Evolutionary conservation across 352 stramenopile species (phyloP).

Genomic region (Saprolegnia parasitica): DNA sequence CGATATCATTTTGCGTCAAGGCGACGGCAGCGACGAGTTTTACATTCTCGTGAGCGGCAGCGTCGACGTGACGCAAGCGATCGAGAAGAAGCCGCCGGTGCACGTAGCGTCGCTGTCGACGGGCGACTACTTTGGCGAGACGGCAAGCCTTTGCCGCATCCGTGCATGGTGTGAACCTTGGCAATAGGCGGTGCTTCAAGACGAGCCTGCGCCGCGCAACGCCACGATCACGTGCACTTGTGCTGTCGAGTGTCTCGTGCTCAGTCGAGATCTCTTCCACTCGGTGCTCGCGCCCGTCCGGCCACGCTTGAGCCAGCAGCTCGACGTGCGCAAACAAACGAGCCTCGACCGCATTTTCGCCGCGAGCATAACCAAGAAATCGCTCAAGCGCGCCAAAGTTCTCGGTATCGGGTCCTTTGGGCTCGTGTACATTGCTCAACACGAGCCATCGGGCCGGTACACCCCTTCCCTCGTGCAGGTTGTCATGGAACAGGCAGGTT

Average conservation of each 20-base stretch:
- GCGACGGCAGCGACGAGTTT: slow-evolving; percentile 48
- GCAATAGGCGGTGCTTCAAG: slow-evolving; percentile 20
- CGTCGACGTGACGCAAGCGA: slow-evolving; percentile 37
- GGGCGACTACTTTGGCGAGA: slow-evolving; percentile 64
- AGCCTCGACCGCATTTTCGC: slow-evolving; percentile 48
- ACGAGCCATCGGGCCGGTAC: slow-evolving; percentile 19
- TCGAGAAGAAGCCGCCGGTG: slow-evolving; percentile 20
- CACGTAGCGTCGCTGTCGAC: slow-evolving; percentile 43
- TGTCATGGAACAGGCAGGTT: not conserved
- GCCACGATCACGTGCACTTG: slow-evolving; percentile 59
- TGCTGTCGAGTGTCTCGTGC: slow-evolving; percentile 60
- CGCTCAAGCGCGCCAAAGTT: slow-evolving; percentile 20
- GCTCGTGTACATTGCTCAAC: slow-evolving; percentile 29
- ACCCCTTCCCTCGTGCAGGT: not conserved
- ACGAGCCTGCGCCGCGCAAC: slow-evolving; percentile 51
- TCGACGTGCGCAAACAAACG: slow-evolving; percentile 34
- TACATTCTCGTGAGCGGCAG: slow-evolving; percentile 57
- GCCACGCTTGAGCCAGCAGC: slow-evolving; percentile 35
- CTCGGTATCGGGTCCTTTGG: slow-evolving; percentile 30
- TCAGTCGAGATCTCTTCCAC: slow-evolving; percentile 66
- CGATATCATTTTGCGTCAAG: slow-evolving; percentile 45
- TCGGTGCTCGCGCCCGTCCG: slow-evolving; percentile 41
- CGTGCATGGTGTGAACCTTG: not conserved
- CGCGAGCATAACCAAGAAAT: slow-evolving; percentile 17
- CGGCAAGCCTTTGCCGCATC: slow-evolving; percentile 39